Evolutionary conservation across 495 filamentous ascomycete genomes (phyloP).

Genomic region (Aspergillus sclerotiicarbonarius): DNA sequence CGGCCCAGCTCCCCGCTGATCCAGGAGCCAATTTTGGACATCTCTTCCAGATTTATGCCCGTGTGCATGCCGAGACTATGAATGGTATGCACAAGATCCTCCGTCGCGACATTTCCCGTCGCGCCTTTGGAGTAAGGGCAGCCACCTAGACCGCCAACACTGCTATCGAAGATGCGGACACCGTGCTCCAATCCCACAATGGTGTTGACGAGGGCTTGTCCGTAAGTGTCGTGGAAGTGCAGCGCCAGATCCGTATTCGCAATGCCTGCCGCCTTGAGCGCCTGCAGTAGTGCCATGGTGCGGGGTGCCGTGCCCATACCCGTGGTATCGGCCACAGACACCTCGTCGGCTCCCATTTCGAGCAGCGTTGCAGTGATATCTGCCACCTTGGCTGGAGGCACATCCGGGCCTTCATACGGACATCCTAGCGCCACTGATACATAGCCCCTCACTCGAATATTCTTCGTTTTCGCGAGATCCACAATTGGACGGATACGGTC

Average conservation of each 20-base stretch:
- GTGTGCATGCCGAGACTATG: constrained; percentile 85
- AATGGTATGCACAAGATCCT: constrained; percentile 88
- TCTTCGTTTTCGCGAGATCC: constrained; percentile 62
- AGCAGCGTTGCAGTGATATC: constrained; percentile 78
- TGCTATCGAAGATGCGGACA: constrained; percentile 83
- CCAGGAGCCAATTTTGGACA: constrained; percentile 84
- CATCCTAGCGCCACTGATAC: constrained; percentile 93
- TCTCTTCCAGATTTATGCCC: constrained; percentile 78
- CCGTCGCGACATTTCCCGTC: constrained; percentile 92
- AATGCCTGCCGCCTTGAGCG: constrained; percentile 73
- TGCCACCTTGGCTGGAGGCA: constrained; percentile 74
- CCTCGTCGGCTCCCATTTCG: constrained; percentile 95
- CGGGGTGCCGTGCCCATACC: constrained; percentile 92
- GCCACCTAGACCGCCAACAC: constrained; percentile 87
- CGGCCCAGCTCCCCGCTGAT: constrained; percentile 80
- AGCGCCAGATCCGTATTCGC: constrained; percentile 78
- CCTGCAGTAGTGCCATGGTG: constrained; percentile 66
- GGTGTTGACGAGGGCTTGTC: constrained; percentile 88
- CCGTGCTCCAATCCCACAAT: constrained; percentile 85
- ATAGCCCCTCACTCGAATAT: constrained; percentile 83
- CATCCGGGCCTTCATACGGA: constrained; percentile 87
- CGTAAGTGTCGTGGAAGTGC: constrained; percentile 98
- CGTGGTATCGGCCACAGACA: constrained; percentile 91
- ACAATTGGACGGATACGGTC: constrained; percentile 74
- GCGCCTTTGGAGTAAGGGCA: constrained; percentile 94